Evolutionary conservation across 352 stramenopile genomes (phyloP), one percentile per base, ranked within the genome.

Genomic region (Pythium scleroteichum): DNA sequence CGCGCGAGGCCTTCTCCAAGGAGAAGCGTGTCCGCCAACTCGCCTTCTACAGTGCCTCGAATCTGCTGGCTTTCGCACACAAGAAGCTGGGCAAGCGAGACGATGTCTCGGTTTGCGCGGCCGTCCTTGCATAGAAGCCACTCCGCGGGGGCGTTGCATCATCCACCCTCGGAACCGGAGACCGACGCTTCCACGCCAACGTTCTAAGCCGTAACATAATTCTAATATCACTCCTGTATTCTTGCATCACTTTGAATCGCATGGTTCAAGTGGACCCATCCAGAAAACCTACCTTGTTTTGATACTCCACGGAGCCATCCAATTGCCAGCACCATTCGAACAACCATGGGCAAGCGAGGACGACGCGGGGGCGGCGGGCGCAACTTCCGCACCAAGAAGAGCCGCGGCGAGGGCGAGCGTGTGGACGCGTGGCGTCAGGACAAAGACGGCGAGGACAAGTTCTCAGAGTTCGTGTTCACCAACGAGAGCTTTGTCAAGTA

Each of bases 41-140:
- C 14, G 87, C 87, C 41, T 95, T 94, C 65, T 95, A 95, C 75
- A 93, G 79, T 59, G 87, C 87, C 42, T 94, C 87, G 39, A 94
- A 94, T 58, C 65, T 95, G 50, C 74, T 95, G n/a, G 77, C 85
- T 33, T 95, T 95, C 57, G 87, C 87, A 42, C 80, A 92, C 76
- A 95, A 95, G 75, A 87, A 92, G 61, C 72, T 92, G 41, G 87
- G 87, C 53, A 95, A 95, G 68, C 82, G 84, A 24, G 87, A 95
- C 63, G 87, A 95, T 68, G 78, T 95, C 47, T 93, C 85, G 46
- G 87, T 94, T 55, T 95, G 86, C 39, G 79, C 79, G 39, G 86
- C 84, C 52, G 77, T 95, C 38, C 76, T 95, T n/a, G 79, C 85
- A 46, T 95, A 53, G 39, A 32, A 46, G 51, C 29, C 29, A 10